Evolutionary conservation across 179 eudicot genomes (phyloP), one percentile per base, ranked within the genome.

Genomic region (Beta corolliflora): DNA sequence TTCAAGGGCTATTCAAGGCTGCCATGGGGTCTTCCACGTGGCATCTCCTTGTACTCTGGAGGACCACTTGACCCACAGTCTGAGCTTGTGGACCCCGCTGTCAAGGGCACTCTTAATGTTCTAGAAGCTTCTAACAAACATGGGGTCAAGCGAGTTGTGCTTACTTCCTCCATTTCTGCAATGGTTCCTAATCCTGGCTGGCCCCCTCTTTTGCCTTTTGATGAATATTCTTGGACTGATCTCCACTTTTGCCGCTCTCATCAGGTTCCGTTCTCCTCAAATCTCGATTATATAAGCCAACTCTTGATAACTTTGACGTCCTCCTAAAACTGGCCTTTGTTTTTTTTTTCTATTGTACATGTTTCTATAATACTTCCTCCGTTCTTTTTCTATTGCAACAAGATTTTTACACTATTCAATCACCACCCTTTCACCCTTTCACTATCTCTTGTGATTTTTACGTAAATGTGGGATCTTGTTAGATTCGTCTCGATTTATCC

Each of bases 201-300:
- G 98, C n/a, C 48, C 3, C 9, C 21, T 6, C 80, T 55, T 19
- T 77, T 81, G 77, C 85, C 84, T 14, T 44, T 93, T 59, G 98
- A 94, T 64, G 97, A 94, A 81, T 69, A 79, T 4, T 94, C 92
- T 23, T 94, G 97, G 98, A 92, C 98, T 44, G 98, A 93, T 75
- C 88, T 95, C 66, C 89, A 94, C 48, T 95, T 92, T 82, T 95
- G 98, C 89, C 76, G 46, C 10, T 90, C 92, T 29, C 93, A 89
- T 8, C 88, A 90, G 93, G 98, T 94, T 10, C n/a, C 7, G 21
- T 1, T 3, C 41, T 25, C 3, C 66, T 71, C 11, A 10, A 2
- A 14, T 25, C 68, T 15, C 41, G 41, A 36, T 36, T 36, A 36
- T 36, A 36, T 36, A 36, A 36, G 41, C 41, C 41, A 36, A 36